These are phyloP conservation scores for Diospyros lotus DNA, from an alignment of 148 eudicot genomes.

Conservation along the genomic window DNA sequence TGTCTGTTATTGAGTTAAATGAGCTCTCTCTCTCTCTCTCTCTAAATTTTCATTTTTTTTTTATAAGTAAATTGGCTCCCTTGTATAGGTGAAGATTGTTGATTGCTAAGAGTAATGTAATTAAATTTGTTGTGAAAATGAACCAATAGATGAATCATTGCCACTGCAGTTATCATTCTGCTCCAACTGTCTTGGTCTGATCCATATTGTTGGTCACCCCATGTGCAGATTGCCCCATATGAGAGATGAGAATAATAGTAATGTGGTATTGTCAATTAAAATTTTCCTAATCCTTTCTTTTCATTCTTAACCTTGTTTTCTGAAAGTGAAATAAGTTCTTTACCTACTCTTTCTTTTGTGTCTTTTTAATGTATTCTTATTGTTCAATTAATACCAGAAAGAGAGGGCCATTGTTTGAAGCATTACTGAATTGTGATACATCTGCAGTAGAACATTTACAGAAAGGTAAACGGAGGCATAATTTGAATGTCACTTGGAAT, in stretches of 20 bases:
- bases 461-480: background rate
- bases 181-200: background rate
- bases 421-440: too few species aligned
- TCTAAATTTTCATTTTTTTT: background rate
- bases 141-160: background rate
- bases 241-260: background rate
- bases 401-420: background rate
- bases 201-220: background rate
- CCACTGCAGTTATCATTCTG: background rate
- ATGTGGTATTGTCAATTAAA: background rate
- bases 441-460: background rate
- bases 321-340: background rate
- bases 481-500: background rate
- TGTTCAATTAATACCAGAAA: background rate
- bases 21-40: too few species aligned
- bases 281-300: too few species aligned
- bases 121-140: background rate
- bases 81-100: slow-evolving; percentile 1
- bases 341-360: background rate
- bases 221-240: background rate
- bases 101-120: background rate
- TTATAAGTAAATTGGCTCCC: background rate
- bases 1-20: too few species aligned
- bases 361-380: background rate
- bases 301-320: background rate